Base-by-base conservation (phyloP, 2,329 filamentous ascomycete species). In the Peltaster fructicola region DNA sequence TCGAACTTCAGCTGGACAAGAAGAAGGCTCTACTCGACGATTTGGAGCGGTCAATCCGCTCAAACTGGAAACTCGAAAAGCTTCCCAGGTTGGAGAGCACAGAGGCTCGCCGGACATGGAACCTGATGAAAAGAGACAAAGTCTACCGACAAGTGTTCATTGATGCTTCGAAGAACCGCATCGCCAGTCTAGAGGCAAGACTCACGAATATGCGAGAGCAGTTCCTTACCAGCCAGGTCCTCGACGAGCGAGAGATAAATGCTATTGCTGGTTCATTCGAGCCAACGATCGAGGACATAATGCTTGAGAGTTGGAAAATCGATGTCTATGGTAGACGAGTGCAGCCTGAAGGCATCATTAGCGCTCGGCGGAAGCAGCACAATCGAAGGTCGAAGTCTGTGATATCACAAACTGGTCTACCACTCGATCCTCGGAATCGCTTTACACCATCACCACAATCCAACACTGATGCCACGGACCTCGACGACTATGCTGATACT, bases 61-160 rank as follows among this genome's bases (percentile, higher is more conserved):
- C 51, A 3, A 44, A 49, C 4, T 85, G 77, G 76, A 48, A 50
- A n/a, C 44, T 55, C n/a, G 54, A 51, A 1, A 70, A 69, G 34
- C 54, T 67, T 5, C 63, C 68, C 0, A 64, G 56, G 25, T 52
- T 66, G 8, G 52, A 68, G 28, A 45, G 44, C 4, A 69, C 60
- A 4, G 68, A 61, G 29, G 75, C 74, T 0, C 62, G 66, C 40
- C 48, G 43, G 3, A 36, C 75, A 2, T 90, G 79, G 80, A 43
- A 46, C 13, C 48, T 57, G 18, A 66, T 66, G 15, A 65, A 58
- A 24, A 54, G 52, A 7, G 43, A 48, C 20, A 50, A 51, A 2
- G 34, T 16, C 47, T 33, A 38, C 47, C 44, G 52, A 15, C 46
- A 50, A 8, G 28, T 33, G 2, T 51, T 61, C 14, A 59, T 73